Base-by-base conservation (phyloP, 345 rosid species). In the Camelina neglecta region DNA sequence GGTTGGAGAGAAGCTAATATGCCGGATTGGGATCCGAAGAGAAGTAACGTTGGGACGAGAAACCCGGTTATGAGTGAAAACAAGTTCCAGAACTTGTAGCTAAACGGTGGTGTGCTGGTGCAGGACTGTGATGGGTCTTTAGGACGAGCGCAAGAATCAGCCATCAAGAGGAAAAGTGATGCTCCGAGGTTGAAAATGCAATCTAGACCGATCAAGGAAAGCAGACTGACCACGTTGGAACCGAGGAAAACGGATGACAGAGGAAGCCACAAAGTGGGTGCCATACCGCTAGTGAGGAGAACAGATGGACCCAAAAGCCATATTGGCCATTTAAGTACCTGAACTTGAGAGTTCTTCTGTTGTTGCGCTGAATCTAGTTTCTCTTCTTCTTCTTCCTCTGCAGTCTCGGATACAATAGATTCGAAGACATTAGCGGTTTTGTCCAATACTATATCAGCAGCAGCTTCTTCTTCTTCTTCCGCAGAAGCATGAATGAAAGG, bases 161-260 rank as follows among this genome's bases (percentile, higher is more conserved):
- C 93, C 97, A 94, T 91, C 6, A 94, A 82, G 64, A 94, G 85
- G 72, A 90, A 94, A 80, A 91, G 88, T 6, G 88, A 85, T 35
- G 89, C 93, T 21, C 98, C 96, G 20, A 91, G 84, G 83, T 94
- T 91, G 84, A 91, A 91, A 73, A 94, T 86, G 84, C 90, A 91
- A 63, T 91, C 97, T 29, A 91, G 79, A 83, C 98, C 97, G 69
- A 91, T 83, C 79, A 91, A 81, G 7, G 98, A 88, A 66, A 94
- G 97, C 57, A 94, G 71, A 77, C 98, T 91, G 50, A 96, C 96
- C 0, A 87, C 82, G 47, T 85, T 91, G n/a, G 98, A 90, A 58
- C 97, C 97, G 11, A 91, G 81, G 76, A 87, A 94, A 56, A 90
- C 82, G 0, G 98, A 88, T 55, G 98, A 91, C 26, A 91, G 47